These are phyloP conservation scores for Angomonas deanei DNA, from an alignment of 208 protist species.

Conservation along the genomic window DNA sequence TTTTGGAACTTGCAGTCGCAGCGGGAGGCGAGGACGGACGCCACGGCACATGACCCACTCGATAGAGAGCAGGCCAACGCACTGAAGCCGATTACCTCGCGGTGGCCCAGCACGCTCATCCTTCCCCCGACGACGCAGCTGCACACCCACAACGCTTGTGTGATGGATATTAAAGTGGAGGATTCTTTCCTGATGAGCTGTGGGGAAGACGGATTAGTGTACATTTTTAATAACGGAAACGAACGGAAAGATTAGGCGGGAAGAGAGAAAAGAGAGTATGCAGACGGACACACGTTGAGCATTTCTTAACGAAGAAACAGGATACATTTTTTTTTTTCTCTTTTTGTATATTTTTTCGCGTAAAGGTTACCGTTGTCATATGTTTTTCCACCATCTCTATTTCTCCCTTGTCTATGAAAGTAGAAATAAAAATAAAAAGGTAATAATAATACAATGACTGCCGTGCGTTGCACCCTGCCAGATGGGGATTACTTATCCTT, in stretches of 20 bases:
- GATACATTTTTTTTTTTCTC: conserved; percentile 3
- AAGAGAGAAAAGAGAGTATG: too few relatives aligned
- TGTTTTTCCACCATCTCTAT: not conserved
- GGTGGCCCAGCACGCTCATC: conserved; percentile 16
- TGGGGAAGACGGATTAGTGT: conserved; percentile 56
- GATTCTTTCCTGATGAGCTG: conserved; percentile 58
- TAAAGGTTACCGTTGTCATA: not conserved
- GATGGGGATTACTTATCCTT: not conserved
- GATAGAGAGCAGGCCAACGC: conserved; percentile 8
- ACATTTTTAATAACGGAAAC: conserved; percentile 20
- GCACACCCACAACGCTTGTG: conserved; percentile 39
- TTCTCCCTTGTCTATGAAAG: not conserved
- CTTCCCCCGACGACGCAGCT: conserved; percentile 24
- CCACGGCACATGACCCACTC: conserved; percentile 3
- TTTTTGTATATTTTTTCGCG: conserved; percentile 3
- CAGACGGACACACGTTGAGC: not conserved
- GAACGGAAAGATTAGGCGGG: not conserved
- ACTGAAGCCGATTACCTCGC: conserved; percentile 1
- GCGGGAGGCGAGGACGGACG: conserved; percentile 5
- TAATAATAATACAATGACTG: not conserved
- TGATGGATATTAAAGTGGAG: conserved; percentile 69
- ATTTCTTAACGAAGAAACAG: not conserved
- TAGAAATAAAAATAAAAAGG: not conserved
- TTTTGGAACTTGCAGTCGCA: conserved; percentile 46
- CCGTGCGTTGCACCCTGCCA: not conserved